These are phyloP conservation scores for Leccinum variicolor DNA, from an alignment of 768 basidiomycete genomes.

Conservation along the genomic window DNA sequence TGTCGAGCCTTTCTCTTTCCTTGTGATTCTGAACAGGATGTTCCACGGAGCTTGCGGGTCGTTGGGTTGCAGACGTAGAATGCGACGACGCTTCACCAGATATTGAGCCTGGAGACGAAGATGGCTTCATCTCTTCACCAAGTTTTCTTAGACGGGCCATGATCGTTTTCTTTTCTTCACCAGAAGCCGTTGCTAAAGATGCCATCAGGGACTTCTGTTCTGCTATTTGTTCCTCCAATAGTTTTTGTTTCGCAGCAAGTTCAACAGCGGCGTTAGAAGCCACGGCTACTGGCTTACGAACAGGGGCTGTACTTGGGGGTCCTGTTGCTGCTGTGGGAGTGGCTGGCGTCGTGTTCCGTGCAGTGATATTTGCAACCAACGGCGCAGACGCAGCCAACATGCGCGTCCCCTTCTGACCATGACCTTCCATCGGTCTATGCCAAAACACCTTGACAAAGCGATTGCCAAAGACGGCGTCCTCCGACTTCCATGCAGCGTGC, in stretches of 20 bases:
- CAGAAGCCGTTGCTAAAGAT: slow-evolving; percentile 56
- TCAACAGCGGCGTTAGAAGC: slow-evolving; percentile 40
- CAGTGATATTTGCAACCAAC: slow-evolving; percentile 60
- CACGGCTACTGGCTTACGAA: slow-evolving; percentile 36
- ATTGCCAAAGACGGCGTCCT: slow-evolving; percentile 93
- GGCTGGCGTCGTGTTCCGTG: slow-evolving; percentile 48
- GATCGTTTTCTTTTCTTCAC: slow-evolving; percentile 76
- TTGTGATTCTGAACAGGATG: slow-evolving; percentile 45
- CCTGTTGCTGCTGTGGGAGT: slow-evolving; percentile 30
- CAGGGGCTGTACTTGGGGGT: slow-evolving; percentile 20
- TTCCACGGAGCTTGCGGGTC: slow-evolving; percentile 25
- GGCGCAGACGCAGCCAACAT: slow-evolving; percentile 81
- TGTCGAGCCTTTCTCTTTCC: slow-evolving; percentile 70
- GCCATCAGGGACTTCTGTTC: slow-evolving; percentile 88
- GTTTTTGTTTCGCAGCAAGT: slow-evolving; percentile 70
- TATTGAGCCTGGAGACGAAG: slow-evolving; percentile 29
- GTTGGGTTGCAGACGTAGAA: slow-evolving; percentile 21
- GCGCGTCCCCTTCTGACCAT: slow-evolving; percentile 74
- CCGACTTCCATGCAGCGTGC: slow-evolving; percentile 84
- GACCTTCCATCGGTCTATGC: slow-evolving; percentile 91
- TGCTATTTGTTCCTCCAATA: slow-evolving; percentile 76
- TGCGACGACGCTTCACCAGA: slow-evolving; percentile 30
- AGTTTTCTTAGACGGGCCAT: slow-evolving; percentile 74
- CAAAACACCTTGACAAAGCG: slow-evolving; percentile 95
- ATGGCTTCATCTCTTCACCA: slow-evolving; percentile 69